Conservation (phyloP, 768 basidiomycete species). For the Stropharia rugosoannulata region DNA sequence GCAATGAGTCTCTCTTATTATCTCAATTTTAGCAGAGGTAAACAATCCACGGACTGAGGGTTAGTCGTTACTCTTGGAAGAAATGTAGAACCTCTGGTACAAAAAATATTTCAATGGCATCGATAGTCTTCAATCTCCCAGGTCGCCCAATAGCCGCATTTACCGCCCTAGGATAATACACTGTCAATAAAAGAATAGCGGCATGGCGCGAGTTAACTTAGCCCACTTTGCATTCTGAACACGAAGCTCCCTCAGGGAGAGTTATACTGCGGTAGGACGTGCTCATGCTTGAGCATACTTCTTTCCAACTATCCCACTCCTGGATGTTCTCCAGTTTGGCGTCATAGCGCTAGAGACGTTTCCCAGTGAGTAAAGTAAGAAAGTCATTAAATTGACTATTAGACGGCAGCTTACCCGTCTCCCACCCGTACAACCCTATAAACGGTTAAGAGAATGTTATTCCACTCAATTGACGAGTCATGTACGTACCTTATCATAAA, state of each 20-base stretch:
- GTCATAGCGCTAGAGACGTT: neutral
- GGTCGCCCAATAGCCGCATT: neutral
- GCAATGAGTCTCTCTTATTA: no score
- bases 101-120: neutral
- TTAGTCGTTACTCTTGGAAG: no score
- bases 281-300: neutral
- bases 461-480: no score
- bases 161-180: neutral
- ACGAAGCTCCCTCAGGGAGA: neutral
- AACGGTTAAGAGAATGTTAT: no score
- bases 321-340: neutral
- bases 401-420: neutral
- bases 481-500: neutral
- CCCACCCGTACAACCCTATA: neutral
- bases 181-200: neutral
- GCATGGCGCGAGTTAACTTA: neutral
- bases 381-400: no score
- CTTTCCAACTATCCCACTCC: neutral
- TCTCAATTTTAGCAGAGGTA: no score
- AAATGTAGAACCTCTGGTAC: no score
- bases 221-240: slow-evolving; percentile 1
- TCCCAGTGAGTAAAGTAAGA: no score
- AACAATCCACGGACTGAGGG: no score
- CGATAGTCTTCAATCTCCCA: neutral
- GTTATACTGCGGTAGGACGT: neutral